Evolutionary conservation across 768 basidiomycete species (phyloP).

Genomic region (Tylopilus plumbeoviolaceoides): DNA sequence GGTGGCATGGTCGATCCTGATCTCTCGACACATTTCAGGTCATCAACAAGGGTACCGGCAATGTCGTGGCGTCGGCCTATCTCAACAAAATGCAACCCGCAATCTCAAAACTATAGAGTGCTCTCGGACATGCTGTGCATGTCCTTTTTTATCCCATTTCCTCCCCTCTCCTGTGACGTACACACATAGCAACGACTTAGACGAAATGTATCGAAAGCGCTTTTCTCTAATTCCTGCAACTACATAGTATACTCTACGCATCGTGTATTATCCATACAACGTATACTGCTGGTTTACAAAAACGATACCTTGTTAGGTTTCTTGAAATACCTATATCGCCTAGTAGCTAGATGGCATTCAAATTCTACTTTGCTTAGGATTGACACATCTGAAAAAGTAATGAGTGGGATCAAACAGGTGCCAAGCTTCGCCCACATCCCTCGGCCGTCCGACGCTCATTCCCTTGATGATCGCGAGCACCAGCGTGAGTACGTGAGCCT

Average conservation of each 20-base stretch:
- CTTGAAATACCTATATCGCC: constrained; percentile 1
- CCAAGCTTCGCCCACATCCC: not conserved
- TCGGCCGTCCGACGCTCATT: not conserved
- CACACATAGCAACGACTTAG: constrained; percentile 14
- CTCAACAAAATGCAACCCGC: constrained; percentile 72
- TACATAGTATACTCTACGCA: constrained; percentile 20
- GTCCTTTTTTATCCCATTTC: not conserved
- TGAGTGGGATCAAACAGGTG: not conserved
- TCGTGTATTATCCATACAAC: constrained; percentile 18
- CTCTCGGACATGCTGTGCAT: constrained; percentile 1
- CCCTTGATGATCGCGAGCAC: not conserved
- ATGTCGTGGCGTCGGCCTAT: constrained; percentile 61
- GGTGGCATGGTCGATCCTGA: constrained; percentile 2
- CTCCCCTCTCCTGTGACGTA: not conserved
- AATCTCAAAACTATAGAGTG: constrained; percentile 41
- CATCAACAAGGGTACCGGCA: constrained; percentile 52
- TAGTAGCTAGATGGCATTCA: not conserved
- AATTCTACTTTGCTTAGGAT: not conserved
- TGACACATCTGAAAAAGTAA: not conserved
- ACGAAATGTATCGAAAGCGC: constrained; percentile 22
- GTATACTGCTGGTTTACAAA: not conserved
- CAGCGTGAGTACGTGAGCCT: not conserved
- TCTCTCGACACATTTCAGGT: constrained; percentile 36
- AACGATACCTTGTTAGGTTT: constrained; percentile 6
- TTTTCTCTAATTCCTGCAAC: constrained; percentile 11